phyloP scores from a whole-genome alignment of 768 basidiomycete species.

The Macrolepiota fuliginosa region DNA sequence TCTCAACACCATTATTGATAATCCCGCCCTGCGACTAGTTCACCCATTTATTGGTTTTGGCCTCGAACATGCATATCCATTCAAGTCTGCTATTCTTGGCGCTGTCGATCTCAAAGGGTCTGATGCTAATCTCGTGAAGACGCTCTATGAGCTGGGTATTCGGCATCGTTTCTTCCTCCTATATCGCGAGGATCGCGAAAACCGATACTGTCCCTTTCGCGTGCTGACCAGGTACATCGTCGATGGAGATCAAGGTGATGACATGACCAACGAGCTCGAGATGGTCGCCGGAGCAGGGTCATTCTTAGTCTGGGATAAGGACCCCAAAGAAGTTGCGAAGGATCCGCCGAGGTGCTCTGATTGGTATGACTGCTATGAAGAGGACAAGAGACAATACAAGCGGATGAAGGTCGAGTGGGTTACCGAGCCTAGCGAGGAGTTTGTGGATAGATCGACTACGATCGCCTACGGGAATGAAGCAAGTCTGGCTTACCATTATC shows the following conservation, averaged over 20 bases:
- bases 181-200: constrained; percentile 4
- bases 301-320: neutral
- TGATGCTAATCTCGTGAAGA: constrained; percentile 12
- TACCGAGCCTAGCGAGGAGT: neutral
- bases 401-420: neutral
- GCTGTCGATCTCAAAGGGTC: constrained; percentile 11
- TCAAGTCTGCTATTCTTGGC: neutral
- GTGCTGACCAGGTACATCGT: neutral
- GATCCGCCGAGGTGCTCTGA: neutral
- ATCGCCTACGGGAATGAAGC: neutral
- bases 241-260: neutral
- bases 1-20: neutral
- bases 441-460: neutral
- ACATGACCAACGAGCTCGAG: neutral
- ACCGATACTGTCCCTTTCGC: neutral
- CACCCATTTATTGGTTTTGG: constrained; percentile 18
- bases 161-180: constrained; percentile 3
- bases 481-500: neutral
- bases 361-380: neutral
- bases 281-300: neutral
- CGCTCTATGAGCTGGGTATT: constrained; percentile 1
- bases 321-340: neutral
- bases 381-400: neutral
- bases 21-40: neutral
- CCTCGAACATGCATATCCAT: constrained; percentile 15